Base-by-base conservation (phyloP, 1,284 basidiomycete species). In the Ganoderma lingzhi region DNA sequence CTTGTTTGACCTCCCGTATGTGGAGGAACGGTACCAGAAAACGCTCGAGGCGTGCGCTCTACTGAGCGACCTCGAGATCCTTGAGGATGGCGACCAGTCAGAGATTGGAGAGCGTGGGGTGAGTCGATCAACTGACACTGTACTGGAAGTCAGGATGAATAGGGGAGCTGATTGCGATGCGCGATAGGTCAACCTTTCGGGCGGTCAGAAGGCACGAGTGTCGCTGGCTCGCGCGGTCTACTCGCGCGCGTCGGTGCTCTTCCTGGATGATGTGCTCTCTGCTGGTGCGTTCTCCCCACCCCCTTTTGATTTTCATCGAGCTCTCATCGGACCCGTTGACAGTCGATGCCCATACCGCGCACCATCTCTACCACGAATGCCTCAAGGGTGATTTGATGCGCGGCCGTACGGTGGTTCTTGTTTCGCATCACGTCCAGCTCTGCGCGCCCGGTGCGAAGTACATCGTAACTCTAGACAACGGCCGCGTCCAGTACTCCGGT, bases 71-170 rank as follows among this genome's bases (percentile, higher is more conserved):
- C 85, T 99, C 58, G 87, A 92, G 67, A 96, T 99, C 66, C 85
- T 99, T 35, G 97, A 98, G 80, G 96, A 98, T 77, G 96, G 96
- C 5, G 97, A 99, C 76, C 89, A 95, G 78, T 94, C 96, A 0
- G 94, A 97, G 79, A 96, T 96, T 68, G 95, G 95, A 35, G 95
- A 96, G 82, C 90, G 92, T 61, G 93, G 93, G 39, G 91, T 92
- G 79, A 61, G 59, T 61, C 14, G 2, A 28, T 28, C 19, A 30
- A 10, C 9, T 12, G 32, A 14, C 59, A 12, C 23, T 4, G 1
- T 30, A 12, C n/a, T 15, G 2, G 14, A 14, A 14, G 23, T 5
- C 6, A 6, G 58, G 23, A 23, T 23, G 23, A 19, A 41, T 17
- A 6, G 37, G 39, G 37, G 12, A 41, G 2, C 23, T 61, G 41